Percentiles rank a stretch among this genome's conserved stretches.
phyloP scores from a whole-genome alignment of 345 rosid species.

The Rubroshorea leprosula region DNA sequence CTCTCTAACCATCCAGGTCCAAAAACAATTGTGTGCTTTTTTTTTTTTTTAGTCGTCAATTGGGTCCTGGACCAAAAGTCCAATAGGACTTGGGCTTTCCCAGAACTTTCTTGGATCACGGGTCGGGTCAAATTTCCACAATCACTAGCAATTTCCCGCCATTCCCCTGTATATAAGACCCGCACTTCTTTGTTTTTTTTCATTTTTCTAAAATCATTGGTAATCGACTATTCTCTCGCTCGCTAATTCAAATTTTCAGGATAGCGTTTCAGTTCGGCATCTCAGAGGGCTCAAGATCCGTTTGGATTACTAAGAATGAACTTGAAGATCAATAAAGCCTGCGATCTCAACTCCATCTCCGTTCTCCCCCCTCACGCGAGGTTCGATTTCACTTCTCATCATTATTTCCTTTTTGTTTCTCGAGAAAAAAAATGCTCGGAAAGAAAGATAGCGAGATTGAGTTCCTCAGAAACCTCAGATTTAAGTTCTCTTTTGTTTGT shows the following conservation, averaged over 20 bases:
- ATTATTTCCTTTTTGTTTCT: conserved; percentile 3
- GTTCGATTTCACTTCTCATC: conserved; percentile 25
- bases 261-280: neutral
- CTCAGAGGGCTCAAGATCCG: neutral
- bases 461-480: conserved; percentile 2
- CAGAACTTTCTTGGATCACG: neutral
- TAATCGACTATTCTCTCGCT: neutral
- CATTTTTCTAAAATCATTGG: neutral
- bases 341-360: conserved; percentile 81
- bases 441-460: neutral
- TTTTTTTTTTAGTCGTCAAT: no score
- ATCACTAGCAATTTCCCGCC: neutral
- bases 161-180: neutral
- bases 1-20: no score
- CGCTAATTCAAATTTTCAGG: neutral
- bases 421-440: neutral
- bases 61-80: no score
- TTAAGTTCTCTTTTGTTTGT: neutral
- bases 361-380: conserved; percentile 84
- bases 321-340: conserved; percentile 87
- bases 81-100: no score
- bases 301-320: conserved; percentile 37
- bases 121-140: neutral
- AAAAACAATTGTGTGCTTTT: no score
- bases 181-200: neutral